These are phyloP conservation scores for Stagonosporopsis rhizophila DNA, from an alignment of 2,329 filamentous ascomycete genomes.

Conservation along the genomic window DNA sequence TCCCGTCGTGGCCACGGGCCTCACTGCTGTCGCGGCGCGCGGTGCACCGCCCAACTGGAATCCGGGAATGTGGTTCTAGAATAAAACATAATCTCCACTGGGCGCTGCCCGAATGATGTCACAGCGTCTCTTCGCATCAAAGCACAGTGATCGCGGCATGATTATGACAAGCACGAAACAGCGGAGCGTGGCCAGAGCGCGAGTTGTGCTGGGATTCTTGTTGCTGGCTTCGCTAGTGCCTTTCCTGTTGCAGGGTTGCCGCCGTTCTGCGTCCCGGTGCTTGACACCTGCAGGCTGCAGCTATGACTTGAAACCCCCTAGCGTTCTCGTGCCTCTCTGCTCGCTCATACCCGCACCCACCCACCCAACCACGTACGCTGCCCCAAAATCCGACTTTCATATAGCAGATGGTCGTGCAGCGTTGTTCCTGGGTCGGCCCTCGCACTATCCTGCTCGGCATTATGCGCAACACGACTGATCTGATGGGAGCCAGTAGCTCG, in stretches of 20 bases:
- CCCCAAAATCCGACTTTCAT: neutral
- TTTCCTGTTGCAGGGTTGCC: constrained; percentile 4
- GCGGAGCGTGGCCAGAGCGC: constrained; percentile 2
- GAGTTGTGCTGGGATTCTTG: neutral
- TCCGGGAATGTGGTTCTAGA: constrained; percentile 6
- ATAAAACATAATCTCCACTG: constrained; percentile 8
- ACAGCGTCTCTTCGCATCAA: constrained; percentile 1
- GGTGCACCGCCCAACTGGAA: neutral
- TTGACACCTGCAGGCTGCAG: constrained; percentile 7
- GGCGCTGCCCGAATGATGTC: constrained; percentile 7
- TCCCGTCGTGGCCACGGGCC: constrained; percentile 1
- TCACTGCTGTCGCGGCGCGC: neutral
- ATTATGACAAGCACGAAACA: constrained; percentile 8
- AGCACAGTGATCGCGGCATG: constrained; percentile 9
- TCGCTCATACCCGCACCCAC: constrained; percentile 5
- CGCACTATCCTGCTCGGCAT: constrained; percentile 2
- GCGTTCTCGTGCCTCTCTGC: neutral
- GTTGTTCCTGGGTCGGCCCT: constrained; percentile 6
- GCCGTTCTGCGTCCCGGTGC: constrained; percentile 8
- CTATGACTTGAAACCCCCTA: constrained; percentile 12
- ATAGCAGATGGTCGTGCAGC: neutral
- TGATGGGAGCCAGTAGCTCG: constrained; percentile 5
- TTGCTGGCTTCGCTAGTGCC: neutral
- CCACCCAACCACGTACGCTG: constrained; percentile 7
- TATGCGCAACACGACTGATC: constrained; percentile 1